A percentile compares a stretch with the other conserved stretches of the same genome.
Evolutionary conservation across 257 asterid genomes (phyloP).

Genomic region (Ligustrum vulgare): DNA sequence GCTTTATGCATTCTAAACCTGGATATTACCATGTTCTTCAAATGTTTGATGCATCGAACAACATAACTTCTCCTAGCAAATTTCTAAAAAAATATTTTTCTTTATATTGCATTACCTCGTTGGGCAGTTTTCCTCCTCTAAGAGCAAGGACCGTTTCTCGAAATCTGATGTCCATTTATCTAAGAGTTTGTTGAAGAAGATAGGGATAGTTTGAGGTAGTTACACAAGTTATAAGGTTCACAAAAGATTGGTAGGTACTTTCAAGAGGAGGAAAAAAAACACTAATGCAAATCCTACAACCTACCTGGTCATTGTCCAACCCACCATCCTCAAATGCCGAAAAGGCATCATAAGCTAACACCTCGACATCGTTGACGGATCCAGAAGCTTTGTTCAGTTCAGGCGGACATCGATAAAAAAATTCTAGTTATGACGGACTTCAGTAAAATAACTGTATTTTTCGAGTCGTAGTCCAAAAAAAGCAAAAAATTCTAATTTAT

Average conservation of each 20-base stretch:
- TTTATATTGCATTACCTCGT: constrained; percentile 31
- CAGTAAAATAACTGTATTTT: too few relatives aligned
- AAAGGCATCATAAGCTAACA: constrained; percentile 51
- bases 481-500: too few relatives aligned
- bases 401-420: too few relatives aligned
- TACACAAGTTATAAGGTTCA: neutral
- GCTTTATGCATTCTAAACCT: neutral
- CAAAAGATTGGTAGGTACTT: neutral
- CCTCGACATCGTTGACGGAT: too few relatives aligned
- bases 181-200: constrained; percentile 32
- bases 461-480: too few relatives aligned
- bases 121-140: constrained; percentile 58
- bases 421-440: too few relatives aligned
- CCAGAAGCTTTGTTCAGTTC: too few relatives aligned
- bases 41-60: neutral
- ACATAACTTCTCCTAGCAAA: neutral
- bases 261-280: neutral
- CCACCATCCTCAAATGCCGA: constrained; percentile 58
- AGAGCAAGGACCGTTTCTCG: constrained; percentile 51
- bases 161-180: constrained; percentile 43
- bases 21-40: neutral
- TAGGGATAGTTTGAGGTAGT: neutral
- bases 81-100: neutral
- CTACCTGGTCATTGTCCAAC: constrained; percentile 44
- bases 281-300: neutral